These are phyloP conservation scores for Aspergillus funiculosus DNA, from an alignment of 495 filamentous ascomycete genomes.

Conservation along the genomic window DNA sequence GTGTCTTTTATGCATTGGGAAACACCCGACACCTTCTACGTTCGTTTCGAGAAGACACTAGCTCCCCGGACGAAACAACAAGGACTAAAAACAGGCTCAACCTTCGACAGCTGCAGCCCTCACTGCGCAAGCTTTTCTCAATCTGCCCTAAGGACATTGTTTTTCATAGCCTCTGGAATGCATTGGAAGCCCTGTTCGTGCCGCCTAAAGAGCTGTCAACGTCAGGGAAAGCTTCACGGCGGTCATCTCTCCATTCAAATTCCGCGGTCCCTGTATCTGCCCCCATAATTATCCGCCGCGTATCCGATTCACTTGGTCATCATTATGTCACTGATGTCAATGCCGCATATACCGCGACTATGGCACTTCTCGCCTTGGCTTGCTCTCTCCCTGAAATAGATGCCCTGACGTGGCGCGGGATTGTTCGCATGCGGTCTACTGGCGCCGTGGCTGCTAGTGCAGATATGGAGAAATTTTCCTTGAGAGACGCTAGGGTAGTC, in stretches of 20 bases:
- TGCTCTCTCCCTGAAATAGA: constrained; percentile 45
- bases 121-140: constrained; percentile 31
- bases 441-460: constrained; percentile 47
- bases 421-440: constrained; percentile 47
- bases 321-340: constrained; percentile 48
- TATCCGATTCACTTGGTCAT: constrained; percentile 24
- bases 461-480: constrained; percentile 34
- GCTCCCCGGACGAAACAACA: constrained; percentile 8
- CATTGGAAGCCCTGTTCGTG: constrained; percentile 60
- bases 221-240: constrained; percentile 30
- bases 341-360: constrained; percentile 50
- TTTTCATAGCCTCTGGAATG: constrained; percentile 72
- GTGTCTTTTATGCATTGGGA: constrained; percentile 66
- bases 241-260: constrained; percentile 34
- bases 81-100: constrained; percentile 23
- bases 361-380: constrained; percentile 53
- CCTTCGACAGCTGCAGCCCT: constrained; percentile 27
- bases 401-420: constrained; percentile 43
- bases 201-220: constrained; percentile 52
- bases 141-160: constrained; percentile 50
- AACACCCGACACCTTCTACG: constrained; percentile 55
- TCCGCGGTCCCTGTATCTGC: constrained; percentile 18
- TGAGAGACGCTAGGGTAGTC: constrained; percentile 25
- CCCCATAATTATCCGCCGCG: constrained; percentile 26
- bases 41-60: constrained; percentile 54